These are phyloP conservation scores for Eucalyptus fibrosa DNA, from an alignment of 345 rosid species.

Conservation along the genomic window DNA sequence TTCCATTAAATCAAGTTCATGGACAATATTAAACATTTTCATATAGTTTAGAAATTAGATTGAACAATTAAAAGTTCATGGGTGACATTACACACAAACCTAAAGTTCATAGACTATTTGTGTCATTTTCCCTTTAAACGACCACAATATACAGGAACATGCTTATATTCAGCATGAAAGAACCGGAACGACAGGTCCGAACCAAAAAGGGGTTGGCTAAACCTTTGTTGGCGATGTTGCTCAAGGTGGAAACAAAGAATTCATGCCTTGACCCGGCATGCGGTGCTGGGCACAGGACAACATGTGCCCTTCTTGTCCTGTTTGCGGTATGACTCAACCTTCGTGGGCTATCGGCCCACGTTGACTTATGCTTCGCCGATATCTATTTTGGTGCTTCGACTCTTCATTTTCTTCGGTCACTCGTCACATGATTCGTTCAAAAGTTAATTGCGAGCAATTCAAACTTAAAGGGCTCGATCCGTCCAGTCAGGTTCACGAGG, in stretches of 20 bases:
- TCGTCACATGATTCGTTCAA: background rate
- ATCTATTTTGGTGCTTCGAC: background rate
- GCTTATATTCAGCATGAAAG: background rate
- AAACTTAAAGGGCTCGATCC: too few relatives aligned
- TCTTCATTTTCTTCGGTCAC: background rate
- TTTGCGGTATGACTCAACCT: background rate
- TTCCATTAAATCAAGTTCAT: background rate
- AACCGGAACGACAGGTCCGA: background rate
- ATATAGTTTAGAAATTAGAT: too few relatives aligned
- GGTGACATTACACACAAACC: fast-evolving
- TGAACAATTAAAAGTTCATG: too few relatives aligned
- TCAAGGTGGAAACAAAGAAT: background rate
- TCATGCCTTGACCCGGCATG: background rate
- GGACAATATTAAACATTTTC: too few relatives aligned
- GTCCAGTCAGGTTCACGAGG: too few relatives aligned
- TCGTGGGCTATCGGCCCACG: background rate
- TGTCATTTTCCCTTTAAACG: background rate
- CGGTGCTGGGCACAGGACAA: background rate
- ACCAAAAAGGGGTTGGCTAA: background rate
- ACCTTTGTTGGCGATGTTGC: background rate
- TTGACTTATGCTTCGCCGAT: background rate
- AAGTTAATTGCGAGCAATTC: background rate
- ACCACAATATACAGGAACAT: too few relatives aligned
- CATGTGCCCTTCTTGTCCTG: background rate
- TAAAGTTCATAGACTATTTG: too few relatives aligned